phyloP scores from a whole-genome alignment of 495 filamentous ascomycete species.

The Penicillium bovifimosum region DNA sequence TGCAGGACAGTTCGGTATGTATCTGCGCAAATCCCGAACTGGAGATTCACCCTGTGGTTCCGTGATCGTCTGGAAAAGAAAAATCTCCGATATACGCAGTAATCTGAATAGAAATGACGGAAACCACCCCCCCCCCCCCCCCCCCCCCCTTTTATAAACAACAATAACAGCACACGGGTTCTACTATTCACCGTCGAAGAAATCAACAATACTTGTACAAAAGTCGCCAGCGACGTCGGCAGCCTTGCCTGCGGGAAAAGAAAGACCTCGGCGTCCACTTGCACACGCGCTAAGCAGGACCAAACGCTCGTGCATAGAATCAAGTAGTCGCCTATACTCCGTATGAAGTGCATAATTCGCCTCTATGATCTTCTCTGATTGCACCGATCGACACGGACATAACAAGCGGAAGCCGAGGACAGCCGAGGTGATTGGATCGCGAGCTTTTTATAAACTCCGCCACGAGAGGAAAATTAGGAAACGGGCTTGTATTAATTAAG shows the following conservation, averaged over 20 bases:
- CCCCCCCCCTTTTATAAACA: too few relatives aligned
- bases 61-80: background rate
- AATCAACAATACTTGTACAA: too few relatives aligned
- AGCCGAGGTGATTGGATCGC: constrained; percentile 3
- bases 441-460: background rate
- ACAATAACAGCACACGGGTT: background rate
- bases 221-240: too few relatives aligned
- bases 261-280: too few relatives aligned
- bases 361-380: background rate
- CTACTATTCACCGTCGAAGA: too few relatives aligned
- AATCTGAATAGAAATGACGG: too few relatives aligned
- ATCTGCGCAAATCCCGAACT: constrained; percentile 16
- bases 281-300: background rate
- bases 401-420: constrained; percentile 1
- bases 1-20: background rate
- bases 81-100: background rate
- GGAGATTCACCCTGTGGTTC: constrained; percentile 10
- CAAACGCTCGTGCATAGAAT: too few relatives aligned
- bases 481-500: constrained; percentile 14
- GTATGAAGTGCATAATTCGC: too few relatives aligned
- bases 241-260: too few relatives aligned
- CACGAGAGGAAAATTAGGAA: constrained; percentile 8
- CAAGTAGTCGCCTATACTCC: too few relatives aligned
- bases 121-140: too few relatives aligned
- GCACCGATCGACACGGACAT: constrained; percentile 11